A percentile compares a stretch with the other conserved stretches of the same genome.
phyloP scores from a whole-genome alignment of 179 eudicot species.

The Spinacia oleracea region DNA sequence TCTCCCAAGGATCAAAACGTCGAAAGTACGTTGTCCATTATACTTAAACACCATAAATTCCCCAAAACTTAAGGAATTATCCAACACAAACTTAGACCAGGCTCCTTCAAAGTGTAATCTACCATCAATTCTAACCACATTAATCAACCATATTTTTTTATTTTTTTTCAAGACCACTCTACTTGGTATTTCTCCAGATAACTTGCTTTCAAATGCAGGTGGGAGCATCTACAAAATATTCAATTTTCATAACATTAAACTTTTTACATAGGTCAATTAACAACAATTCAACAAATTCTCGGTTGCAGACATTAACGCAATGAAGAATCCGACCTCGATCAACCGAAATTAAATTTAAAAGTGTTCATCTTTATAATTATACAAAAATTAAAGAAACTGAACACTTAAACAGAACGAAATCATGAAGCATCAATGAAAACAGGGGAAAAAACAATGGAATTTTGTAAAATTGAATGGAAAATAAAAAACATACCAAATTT shows the following conservation, averaged over 20 bases:
- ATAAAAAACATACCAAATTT: constrained; percentile 4
- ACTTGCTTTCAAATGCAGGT: constrained; percentile 11
- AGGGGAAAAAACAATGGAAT: background rate
- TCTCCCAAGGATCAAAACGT: background rate
- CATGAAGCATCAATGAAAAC: too few species aligned
- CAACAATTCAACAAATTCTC: too few species aligned
- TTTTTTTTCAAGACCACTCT: constrained; percentile 15
- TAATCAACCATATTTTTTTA: constrained; percentile 20
- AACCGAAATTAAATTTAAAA: too few species aligned
- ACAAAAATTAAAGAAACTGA: background rate
- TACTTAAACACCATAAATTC: constrained; percentile 24
- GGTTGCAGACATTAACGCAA: too few species aligned
- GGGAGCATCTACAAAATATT: constrained; percentile 23
- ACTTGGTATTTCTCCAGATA: constrained; percentile 10
- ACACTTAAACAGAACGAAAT: background rate
- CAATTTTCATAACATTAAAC: background rate
- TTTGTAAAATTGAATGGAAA: background rate
- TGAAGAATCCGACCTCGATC: too few species aligned
- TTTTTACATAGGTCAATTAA: too few species aligned
- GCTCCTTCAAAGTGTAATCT: constrained; percentile 9
- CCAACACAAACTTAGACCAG: constrained; percentile 22
- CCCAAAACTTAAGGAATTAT: constrained; percentile 5
- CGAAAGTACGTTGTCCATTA: constrained; percentile 14
- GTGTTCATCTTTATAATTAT: too few species aligned
- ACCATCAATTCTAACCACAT: background rate